Conservation (phyloP, 345 rosid genomes). For the Psidium friedrichsthalianum region DNA sequence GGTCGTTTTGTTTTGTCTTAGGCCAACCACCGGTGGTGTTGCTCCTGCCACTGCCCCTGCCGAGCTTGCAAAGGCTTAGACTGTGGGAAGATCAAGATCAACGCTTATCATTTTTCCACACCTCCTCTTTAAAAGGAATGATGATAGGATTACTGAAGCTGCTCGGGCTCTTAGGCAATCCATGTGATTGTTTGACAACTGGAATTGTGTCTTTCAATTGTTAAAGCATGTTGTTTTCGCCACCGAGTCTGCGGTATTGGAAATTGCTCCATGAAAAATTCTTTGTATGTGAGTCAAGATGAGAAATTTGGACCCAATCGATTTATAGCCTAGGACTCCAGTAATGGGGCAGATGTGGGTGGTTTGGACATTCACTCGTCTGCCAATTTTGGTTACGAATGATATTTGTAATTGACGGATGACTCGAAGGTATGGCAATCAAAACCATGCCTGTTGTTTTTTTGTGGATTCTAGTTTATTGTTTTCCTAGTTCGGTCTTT, state of each 20-base stretch:
- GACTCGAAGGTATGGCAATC: background rate
- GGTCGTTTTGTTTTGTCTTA: slow-evolving; percentile 13
- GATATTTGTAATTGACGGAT: background rate
- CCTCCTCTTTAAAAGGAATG: background rate
- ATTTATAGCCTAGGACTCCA: background rate
- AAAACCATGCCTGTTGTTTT: background rate
- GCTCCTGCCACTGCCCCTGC: slow-evolving; percentile 41
- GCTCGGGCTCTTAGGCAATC: background rate
- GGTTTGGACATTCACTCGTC: background rate
- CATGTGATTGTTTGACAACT: background rate
- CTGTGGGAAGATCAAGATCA: background rate
- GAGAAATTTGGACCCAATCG: background rate
- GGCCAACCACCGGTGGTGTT: slow-evolving; percentile 97
- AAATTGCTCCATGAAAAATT: background rate
- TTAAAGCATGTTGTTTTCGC: background rate
- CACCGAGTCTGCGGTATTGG: background rate
- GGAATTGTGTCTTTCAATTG: background rate
- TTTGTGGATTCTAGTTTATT: background rate
- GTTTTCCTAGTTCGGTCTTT: background rate
- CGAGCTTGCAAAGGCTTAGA: slow-evolving; percentile 28
- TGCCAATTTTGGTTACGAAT: background rate
- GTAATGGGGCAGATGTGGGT: background rate
- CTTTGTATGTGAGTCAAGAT: background rate
- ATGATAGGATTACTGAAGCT: background rate
- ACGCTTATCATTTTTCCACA: background rate